A percentile compares a stretch with the other conserved stretches of the same genome.
phyloP scores from a whole-genome alignment of 192 early-diverging fungal genomes.

The Endogone sp. region DNA sequence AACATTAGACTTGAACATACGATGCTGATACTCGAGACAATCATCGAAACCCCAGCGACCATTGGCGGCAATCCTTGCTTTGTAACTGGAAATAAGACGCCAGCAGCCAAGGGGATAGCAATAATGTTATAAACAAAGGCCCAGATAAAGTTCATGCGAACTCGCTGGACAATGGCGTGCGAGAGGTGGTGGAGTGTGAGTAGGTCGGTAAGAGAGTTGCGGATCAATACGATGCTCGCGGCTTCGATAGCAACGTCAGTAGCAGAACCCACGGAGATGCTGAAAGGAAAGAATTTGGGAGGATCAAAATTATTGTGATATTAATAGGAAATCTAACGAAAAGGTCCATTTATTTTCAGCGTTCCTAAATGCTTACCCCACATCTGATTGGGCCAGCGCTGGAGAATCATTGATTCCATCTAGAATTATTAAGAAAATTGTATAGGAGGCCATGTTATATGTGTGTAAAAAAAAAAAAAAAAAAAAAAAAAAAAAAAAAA shows the following conservation, averaged over 20 bases:
- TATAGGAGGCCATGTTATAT: no score
- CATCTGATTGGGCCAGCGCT: conserved; percentile 84
- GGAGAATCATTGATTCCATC: conserved; percentile 97
- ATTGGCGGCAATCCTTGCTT: conserved; percentile 63
- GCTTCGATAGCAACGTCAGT: conserved; percentile 91
- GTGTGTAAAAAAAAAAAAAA: no score
- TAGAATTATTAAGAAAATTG: no score
- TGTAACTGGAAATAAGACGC: conserved; percentile 65
- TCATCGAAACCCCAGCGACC: conserved; percentile 91
- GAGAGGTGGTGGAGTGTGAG: conserved; percentile 77
- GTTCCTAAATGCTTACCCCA: conserved; percentile 33
- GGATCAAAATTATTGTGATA: neutral
- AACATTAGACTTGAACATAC: conserved; percentile 75
- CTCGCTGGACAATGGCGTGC: conserved; percentile 67
- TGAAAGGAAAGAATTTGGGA: neutral
- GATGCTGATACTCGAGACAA: conserved; percentile 78
- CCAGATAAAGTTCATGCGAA: conserved; percentile 87
- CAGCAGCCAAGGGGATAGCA: conserved; percentile 89
- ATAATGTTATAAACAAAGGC: conserved; percentile 84
- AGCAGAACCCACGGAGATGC: conserved; percentile 86
- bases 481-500: no score
- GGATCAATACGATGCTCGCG: conserved; percentile 78
- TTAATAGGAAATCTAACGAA: no score
- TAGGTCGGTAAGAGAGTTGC: conserved; percentile 73
- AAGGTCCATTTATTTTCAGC: neutral